Percentiles rank a stretch among this genome's conserved stretches.
These are phyloP conservation scores for Xanthoconium separans DNA, from an alignment of 1,284 basidiomycete species.

Conservation along the genomic window DNA sequence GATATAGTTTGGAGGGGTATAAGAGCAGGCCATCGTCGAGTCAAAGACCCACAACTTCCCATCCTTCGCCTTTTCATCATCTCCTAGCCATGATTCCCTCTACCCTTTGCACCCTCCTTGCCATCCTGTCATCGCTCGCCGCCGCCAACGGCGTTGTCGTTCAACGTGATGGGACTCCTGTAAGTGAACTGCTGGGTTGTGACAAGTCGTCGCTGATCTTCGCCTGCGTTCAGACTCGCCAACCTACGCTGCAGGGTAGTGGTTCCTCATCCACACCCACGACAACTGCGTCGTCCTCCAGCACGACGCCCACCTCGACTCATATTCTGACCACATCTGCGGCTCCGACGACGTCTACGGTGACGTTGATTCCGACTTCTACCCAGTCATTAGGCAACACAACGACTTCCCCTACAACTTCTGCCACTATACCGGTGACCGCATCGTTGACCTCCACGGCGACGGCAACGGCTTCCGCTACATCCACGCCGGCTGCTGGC, in stretches of 20 bases:
- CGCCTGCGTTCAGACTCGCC: not conserved
- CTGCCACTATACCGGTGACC: not conserved
- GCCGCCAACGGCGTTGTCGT: conserved; percentile 14
- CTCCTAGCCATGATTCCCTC: conserved; percentile 19
- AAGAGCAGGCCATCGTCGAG: conserved; percentile 8
- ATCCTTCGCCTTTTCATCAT: no score
- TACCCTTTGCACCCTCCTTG: conserved; percentile 9
- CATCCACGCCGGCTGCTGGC: not conserved
- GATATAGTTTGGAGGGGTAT: conserved; percentile 15
- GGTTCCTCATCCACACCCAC: no score
- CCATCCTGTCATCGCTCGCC: conserved; percentile 15
- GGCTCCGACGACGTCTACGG: not conserved
- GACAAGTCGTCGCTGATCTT: not conserved
- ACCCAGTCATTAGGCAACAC: not conserved
- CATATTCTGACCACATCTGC: not conserved
- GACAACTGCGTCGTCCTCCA: no score
- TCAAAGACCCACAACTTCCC: not conserved
- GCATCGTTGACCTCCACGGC: not conserved
- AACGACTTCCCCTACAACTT: not conserved
- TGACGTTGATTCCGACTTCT: no score
- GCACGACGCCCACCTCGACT: no score
- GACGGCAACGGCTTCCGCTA: not conserved
- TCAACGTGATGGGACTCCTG: conserved; percentile 15
- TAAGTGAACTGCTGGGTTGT: not conserved
- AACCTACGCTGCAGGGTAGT: not conserved